Percentiles rank a stretch among this genome's conserved stretches.
Conservation (phyloP, 2,329 filamentous ascomycete species). For the Escovopsis sp. region DNA sequence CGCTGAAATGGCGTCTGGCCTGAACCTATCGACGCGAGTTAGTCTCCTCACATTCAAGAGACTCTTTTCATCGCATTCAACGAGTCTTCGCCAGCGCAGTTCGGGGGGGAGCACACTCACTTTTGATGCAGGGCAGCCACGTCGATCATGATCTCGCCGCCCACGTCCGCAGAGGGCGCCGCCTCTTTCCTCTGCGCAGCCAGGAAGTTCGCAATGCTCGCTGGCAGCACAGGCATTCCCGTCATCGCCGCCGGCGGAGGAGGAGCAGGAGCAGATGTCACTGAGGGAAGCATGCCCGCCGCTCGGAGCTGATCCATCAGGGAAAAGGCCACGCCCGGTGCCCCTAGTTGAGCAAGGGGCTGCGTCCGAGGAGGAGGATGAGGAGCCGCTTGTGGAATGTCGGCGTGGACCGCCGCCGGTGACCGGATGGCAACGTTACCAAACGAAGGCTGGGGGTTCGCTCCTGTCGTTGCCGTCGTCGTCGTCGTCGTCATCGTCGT, state of each 20-base stretch:
- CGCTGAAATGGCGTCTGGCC: slow-evolving; percentile 55
- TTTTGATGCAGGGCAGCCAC: slow-evolving; percentile 54
- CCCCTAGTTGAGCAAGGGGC: too few species aligned
- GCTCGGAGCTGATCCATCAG: slow-evolving; percentile 54
- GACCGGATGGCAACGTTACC: slow-evolving; percentile 29
- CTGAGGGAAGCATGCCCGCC: slow-evolving; percentile 46
- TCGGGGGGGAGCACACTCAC: slow-evolving; percentile 29
- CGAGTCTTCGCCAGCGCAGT: too few species aligned
- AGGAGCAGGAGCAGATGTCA: slow-evolving; percentile 22
- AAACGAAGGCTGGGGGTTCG: slow-evolving; percentile 14
- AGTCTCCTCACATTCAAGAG: slow-evolving; percentile 1
- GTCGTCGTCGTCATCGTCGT: slow-evolving; percentile 22
- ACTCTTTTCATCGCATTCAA: not conserved
- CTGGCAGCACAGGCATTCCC: slow-evolving; percentile 17
- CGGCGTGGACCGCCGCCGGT: slow-evolving; percentile 30
- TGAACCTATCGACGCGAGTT: slow-evolving; percentile 36
- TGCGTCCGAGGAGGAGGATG: not conserved
- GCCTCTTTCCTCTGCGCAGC: slow-evolving; percentile 17
- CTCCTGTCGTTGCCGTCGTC: slow-evolving; percentile 25
- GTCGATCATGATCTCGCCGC: slow-evolving; percentile 44
- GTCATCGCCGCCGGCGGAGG: slow-evolving; percentile 15
- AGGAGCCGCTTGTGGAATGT: slow-evolving; percentile 15
- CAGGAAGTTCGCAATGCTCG: slow-evolving; percentile 22
- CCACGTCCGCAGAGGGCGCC: slow-evolving; percentile 16
- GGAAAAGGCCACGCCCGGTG: slow-evolving; percentile 12